Percentiles rank a stretch among this genome's conserved stretches.
Conservation (phyloP, 1,139 yeast genomes). For the Schwanniomyces etchellsii region DNA sequence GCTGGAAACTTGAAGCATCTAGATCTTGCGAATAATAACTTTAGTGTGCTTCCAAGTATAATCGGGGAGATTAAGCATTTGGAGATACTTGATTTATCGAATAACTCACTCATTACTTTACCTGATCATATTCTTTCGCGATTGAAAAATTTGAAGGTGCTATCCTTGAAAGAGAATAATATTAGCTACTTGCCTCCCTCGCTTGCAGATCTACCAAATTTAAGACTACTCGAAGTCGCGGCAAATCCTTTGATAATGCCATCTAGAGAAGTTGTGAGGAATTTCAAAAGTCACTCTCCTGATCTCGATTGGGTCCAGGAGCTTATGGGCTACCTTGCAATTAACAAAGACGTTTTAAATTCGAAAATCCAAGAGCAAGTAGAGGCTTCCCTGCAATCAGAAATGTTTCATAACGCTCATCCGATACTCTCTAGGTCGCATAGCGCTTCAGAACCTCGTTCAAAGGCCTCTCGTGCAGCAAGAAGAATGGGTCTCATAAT, state of each 20-base stretch:
- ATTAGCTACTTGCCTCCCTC: slow-evolving; percentile 55
- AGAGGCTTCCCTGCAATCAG: slow-evolving; percentile 4
- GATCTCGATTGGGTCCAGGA: slow-evolving; percentile 54
- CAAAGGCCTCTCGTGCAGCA: slow-evolving; percentile 56
- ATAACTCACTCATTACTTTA: slow-evolving; percentile 40
- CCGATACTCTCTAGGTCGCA: slow-evolving; percentile 35
- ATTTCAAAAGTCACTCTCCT: slow-evolving; percentile 30
- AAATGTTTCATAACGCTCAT: slow-evolving; percentile 4
- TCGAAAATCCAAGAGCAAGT: slow-evolving; percentile 16
- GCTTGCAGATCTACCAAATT: slow-evolving; percentile 44
- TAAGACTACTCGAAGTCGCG: slow-evolving; percentile 64
- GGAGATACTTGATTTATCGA: slow-evolving; percentile 66
- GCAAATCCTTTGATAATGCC: slow-evolving; percentile 61
- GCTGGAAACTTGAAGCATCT: slow-evolving; percentile 48
- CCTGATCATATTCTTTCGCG: slow-evolving; percentile 36
- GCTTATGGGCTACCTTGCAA: slow-evolving; percentile 37
- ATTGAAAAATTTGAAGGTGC: slow-evolving; percentile 45
- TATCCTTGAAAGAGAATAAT: slow-evolving; percentile 60
- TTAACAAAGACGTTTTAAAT: slow-evolving; percentile 22
- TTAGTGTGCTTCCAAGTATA: slow-evolving; percentile 48
- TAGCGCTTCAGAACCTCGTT: slow-evolving; percentile 52
- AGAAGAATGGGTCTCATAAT: slow-evolving; percentile 65
- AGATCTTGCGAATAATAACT: slow-evolving; percentile 59
- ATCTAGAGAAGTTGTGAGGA: slow-evolving; percentile 30
- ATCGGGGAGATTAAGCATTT: slow-evolving; percentile 37